A percentile compares a stretch with the other conserved stretches of the same genome.
These are phyloP conservation scores for Calonectria crousiana DNA, from an alignment of 2,329 filamentous ascomycete species.

Conservation along the genomic window DNA sequence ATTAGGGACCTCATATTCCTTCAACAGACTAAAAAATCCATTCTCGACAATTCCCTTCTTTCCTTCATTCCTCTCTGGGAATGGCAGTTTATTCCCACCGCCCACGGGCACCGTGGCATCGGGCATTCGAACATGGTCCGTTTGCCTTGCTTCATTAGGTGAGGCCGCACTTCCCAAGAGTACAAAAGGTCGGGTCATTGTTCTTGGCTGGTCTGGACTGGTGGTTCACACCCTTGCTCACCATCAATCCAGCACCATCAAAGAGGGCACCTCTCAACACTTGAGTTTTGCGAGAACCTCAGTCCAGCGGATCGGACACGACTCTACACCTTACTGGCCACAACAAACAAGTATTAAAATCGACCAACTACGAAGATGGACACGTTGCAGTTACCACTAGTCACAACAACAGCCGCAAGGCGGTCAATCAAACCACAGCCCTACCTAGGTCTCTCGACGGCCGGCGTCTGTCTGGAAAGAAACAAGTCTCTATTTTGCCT, in stretches of 20 bases:
- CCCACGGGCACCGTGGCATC: neutral
- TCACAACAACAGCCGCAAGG: neutral
- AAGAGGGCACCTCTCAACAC: neutral
- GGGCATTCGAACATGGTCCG: neutral
- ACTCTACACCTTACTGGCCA: neutral
- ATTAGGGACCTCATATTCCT: neutral
- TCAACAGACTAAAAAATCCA: too few relatives aligned
- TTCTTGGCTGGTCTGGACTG: neutral
- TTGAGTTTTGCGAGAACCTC: neutral
- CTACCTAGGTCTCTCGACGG: neutral
- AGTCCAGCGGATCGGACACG: neutral
- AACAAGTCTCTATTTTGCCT: neutral
- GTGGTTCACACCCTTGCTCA: neutral
- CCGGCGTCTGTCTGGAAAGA: too few relatives aligned
- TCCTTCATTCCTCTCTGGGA: too few relatives aligned
- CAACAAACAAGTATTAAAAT: neutral
- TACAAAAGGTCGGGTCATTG: neutral
- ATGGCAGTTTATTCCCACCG: neutral
- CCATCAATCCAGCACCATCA: neutral
- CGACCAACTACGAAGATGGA: neutral
- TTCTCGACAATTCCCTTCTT: neutral
- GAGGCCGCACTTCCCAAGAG: neutral
- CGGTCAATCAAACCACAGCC: neutral
- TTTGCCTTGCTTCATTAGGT: neutral
- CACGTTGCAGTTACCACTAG: neutral